phyloP scores from a whole-genome alignment of 306 rosid genomes.

The Abrus pulchellus region DNA sequence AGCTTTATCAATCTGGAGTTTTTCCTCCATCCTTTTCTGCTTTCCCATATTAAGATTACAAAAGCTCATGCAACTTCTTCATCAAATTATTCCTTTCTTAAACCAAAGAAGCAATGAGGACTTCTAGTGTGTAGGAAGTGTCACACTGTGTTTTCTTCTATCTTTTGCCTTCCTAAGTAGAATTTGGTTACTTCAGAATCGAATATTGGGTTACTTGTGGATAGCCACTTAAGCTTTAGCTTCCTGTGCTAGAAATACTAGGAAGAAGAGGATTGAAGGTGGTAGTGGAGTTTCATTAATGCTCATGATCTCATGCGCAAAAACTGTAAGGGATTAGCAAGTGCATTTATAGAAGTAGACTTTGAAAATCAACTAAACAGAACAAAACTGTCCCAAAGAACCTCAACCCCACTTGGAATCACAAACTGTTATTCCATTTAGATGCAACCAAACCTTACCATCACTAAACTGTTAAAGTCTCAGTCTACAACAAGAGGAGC shows the following conservation, averaged over 20 bases:
- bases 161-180: slow-evolving; percentile 53
- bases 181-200: slow-evolving; percentile 72
- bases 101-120: slow-evolving; percentile 40
- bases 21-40: slow-evolving; percentile 48
- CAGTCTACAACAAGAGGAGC: slow-evolving; percentile 61
- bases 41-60: slow-evolving; percentile 29
- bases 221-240: slow-evolving; percentile 52
- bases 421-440: slow-evolving; percentile 59
- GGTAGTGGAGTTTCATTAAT: slow-evolving; percentile 64
- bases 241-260: slow-evolving; percentile 50
- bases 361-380: slow-evolving; percentile 65
- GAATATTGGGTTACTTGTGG: slow-evolving; percentile 70
- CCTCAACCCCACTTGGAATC: slow-evolving; percentile 74
- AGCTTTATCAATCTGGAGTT: slow-evolving; percentile 50
- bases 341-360: slow-evolving; percentile 74
- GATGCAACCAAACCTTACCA: slow-evolving; percentile 58
- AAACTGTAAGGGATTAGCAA: slow-evolving; percentile 72
- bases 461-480: slow-evolving; percentile 58
- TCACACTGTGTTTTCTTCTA: slow-evolving; percentile 41
- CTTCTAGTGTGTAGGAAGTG: slow-evolving; percentile 48
- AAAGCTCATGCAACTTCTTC: slow-evolving; percentile 62
- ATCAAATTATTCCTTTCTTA: slow-evolving; percentile 80
- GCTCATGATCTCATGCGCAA: slow-evolving; percentile 81
- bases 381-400: slow-evolving; percentile 71
- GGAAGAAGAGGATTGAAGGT: slow-evolving; percentile 68